Percentiles rank a stretch among this genome's conserved stretches.
These are phyloP conservation scores for Mortierella sp. DNA, from an alignment of 371 early-diverging fungal species.

Conservation along the genomic window DNA sequence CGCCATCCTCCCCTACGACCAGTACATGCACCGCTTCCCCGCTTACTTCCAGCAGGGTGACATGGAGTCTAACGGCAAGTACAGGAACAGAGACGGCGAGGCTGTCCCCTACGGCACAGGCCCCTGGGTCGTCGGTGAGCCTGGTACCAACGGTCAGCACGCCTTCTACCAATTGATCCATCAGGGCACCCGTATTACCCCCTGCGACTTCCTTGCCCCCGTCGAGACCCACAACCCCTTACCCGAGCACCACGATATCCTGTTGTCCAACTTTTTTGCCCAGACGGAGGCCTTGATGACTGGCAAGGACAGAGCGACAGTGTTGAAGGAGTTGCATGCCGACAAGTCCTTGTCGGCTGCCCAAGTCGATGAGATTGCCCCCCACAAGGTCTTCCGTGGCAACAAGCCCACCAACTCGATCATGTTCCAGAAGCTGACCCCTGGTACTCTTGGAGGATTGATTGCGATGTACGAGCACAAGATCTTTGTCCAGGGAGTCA, in stretches of 20 bases:
- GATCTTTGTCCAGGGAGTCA: constrained; percentile 98
- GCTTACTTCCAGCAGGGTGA: constrained; percentile 99
- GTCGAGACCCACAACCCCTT: constrained; percentile 93
- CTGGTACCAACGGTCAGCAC: constrained; percentile 99
- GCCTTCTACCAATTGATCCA: constrained; percentile 99
- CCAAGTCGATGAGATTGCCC: constrained; percentile 77
- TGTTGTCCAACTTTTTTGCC: constrained; percentile 99
- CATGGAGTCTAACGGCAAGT: constrained; percentile 99
- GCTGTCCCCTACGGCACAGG: constrained; percentile 91
- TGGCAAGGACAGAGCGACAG: constrained; percentile 89
- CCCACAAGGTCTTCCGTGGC: constrained; percentile 96
- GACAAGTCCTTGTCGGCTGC: constrained; percentile 63
- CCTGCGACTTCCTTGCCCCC: constrained; percentile 97
- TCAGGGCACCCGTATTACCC: constrained; percentile 98
- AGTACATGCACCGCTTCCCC: constrained; percentile 97
- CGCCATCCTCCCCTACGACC: constrained; percentile 98
- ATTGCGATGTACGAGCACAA: constrained; percentile 99
- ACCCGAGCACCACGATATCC: constrained; percentile 91
- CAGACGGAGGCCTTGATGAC: constrained; percentile 98
- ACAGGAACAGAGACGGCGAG: constrained; percentile 85
- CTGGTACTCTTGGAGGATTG: constrained; percentile 94
- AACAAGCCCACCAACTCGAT: constrained; percentile 98
- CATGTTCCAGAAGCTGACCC: constrained; percentile 93
- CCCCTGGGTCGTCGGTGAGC: constrained; percentile 99
- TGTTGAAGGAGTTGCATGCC: constrained; percentile 79